phyloP scores from a whole-genome alignment of 2,329 filamentous ascomycete species.

The Fusarium lateritium region DNA sequence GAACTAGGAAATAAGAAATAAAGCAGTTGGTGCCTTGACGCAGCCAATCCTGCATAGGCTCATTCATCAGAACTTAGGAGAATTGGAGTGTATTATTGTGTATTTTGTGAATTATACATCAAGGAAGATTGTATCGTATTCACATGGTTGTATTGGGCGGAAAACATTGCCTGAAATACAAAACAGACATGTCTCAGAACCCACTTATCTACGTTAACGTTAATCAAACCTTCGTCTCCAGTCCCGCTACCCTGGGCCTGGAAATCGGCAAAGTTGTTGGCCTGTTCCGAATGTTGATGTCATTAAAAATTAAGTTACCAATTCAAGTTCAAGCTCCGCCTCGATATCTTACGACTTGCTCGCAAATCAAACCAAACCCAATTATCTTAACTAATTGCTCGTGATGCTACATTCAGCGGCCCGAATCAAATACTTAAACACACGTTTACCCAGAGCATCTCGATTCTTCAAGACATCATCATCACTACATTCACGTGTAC shows the following conservation, averaged over 20 bases:
- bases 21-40: background rate
- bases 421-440: conserved; percentile 21
- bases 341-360: conserved; percentile 14
- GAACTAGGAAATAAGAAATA: conserved; percentile 10
- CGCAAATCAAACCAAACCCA: background rate
- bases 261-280: conserved; percentile 15
- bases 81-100: background rate
- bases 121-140: background rate
- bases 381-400: background rate
- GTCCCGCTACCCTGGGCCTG: conserved; percentile 2
- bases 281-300: conserved; percentile 36
- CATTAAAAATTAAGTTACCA: conserved; percentile 34
- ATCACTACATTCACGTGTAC: conserved; percentile 16
- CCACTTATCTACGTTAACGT: conserved; percentile 15
- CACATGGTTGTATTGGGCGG: background rate
- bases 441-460: conserved; percentile 3
- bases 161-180: no score
- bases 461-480: background rate
- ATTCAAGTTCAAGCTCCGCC: conserved; percentile 17
- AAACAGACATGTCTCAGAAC: background rate
- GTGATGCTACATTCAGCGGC: conserved; percentile 23
- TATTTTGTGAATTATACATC: background rate
- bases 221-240: background rate
- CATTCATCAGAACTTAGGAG: no score
- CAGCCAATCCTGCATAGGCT: no score